These are phyloP conservation scores for Blastobotrys persicus DNA, from an alignment of 1,139 yeast species.

Conservation along the genomic window DNA sequence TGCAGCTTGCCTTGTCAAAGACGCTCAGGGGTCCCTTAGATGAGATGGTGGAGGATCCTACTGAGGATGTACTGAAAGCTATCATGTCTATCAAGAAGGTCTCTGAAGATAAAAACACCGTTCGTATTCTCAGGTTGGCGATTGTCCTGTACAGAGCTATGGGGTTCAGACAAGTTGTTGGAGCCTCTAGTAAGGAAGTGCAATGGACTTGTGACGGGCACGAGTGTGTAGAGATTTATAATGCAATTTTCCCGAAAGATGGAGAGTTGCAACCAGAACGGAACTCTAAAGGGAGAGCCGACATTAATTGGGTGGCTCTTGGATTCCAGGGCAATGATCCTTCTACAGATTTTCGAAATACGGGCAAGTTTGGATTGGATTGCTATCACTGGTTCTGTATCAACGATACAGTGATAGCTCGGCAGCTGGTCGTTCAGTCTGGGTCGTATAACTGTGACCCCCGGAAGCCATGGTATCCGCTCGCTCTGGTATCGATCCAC, in stretches of 20 bases:
- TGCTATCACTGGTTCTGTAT: constrained; percentile 29
- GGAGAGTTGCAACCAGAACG: constrained; percentile 7
- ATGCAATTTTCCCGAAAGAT: constrained; percentile 13
- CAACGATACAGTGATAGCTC: constrained; percentile 20
- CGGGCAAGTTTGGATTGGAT: constrained; percentile 37
- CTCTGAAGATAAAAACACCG: background rate
- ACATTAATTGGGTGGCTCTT: constrained; percentile 36
- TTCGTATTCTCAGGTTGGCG: constrained; percentile 4
- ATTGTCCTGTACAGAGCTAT: background rate
- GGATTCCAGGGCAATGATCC: constrained; percentile 43
- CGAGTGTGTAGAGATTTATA: constrained; percentile 16
- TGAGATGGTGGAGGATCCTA: constrained; percentile 6
- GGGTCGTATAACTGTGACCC: constrained; percentile 26
- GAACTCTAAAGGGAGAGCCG: constrained; percentile 20
- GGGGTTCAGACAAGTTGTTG: background rate
- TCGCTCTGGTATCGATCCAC: constrained; percentile 40
- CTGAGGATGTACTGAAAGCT: background rate
- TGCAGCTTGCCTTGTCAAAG: constrained; percentile 1
- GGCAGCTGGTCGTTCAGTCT: constrained; percentile 27
- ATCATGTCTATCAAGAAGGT: constrained; percentile 11
- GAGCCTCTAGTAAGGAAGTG: constrained; percentile 4
- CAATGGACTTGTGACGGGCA: constrained; percentile 16
- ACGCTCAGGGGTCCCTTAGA: constrained; percentile 1
- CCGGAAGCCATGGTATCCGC: constrained; percentile 37
- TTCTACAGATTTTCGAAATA: constrained; percentile 38